A percentile compares a stretch with the other conserved stretches of the same genome.
phyloP scores from a whole-genome alignment of 2,329 filamentous ascomycete species.

The Cladosporium sp. region DNA sequence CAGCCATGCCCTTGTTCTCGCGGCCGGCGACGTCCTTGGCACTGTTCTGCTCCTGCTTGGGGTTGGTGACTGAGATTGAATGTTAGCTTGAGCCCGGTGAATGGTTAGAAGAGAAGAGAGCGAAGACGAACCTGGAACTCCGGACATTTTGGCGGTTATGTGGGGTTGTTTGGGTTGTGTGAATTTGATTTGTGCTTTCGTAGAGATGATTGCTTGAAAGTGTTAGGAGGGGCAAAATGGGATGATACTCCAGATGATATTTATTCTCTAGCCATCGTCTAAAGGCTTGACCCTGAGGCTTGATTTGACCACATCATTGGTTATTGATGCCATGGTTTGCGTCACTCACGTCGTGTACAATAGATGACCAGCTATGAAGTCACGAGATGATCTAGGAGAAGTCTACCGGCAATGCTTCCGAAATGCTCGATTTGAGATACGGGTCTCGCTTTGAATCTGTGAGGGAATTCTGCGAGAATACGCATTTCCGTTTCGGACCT shows the following conservation, averaged over 20 bases:
- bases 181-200: no score
- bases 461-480: no score
- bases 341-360: conserved; percentile 4
- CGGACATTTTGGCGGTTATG: not conserved
- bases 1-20: conserved; percentile 11
- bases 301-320: not conserved
- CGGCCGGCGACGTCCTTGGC: conserved; percentile 13
- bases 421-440: no score
- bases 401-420: no score
- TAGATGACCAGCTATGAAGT: conserved; percentile 6
- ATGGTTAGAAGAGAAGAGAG: no score
- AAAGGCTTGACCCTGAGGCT: no score
- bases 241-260: not conserved
- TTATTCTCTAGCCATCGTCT: not conserved
- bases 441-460: no score
- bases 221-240: not conserved
- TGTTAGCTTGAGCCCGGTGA: not conserved
- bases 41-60: not conserved
- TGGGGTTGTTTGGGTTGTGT: not conserved
- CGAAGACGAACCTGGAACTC: not conserved
- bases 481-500: no score
- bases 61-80: not conserved
- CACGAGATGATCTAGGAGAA: not conserved
- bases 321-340: not conserved
- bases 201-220: not conserved